A percentile compares a stretch with the other conserved stretches of the same genome.
phyloP scores from a whole-genome alignment of 139 green algal species.

The Marvania coccoides region DNA sequence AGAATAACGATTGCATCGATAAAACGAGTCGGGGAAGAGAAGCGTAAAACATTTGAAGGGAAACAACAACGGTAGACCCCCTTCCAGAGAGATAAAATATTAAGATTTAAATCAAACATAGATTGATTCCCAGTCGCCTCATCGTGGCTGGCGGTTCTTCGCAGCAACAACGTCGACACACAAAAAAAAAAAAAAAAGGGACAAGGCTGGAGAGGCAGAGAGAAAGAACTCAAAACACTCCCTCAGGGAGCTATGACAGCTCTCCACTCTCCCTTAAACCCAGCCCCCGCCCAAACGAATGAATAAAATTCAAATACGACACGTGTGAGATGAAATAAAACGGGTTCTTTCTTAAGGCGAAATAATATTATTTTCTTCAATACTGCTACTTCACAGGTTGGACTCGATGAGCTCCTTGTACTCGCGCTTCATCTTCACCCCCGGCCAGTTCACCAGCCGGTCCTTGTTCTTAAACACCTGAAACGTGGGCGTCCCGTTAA shows the following conservation, averaged over 20 bases:
- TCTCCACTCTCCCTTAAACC: too few relatives aligned
- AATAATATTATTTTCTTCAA: not conserved
- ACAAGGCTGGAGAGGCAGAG: not conserved
- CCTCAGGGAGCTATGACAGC: not conserved
- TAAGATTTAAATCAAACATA: too few relatives aligned
- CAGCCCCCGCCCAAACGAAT: too few relatives aligned
- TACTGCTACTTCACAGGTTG: not conserved
- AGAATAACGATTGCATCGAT: too few relatives aligned
- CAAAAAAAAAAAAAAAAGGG: not conserved
- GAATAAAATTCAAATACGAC: not conserved
- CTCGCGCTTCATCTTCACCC: conserved; percentile 91
- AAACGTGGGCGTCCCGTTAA: conserved; percentile 87
- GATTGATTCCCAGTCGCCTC: too few relatives aligned
- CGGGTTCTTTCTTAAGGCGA: not conserved
- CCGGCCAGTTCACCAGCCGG: conserved; percentile 57
- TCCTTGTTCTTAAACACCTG: conserved; percentile 89
- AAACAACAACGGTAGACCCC: too few relatives aligned
- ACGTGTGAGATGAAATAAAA: not conserved
- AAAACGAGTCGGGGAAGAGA: too few relatives aligned
- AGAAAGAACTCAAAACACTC: not conserved
- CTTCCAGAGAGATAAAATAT: too few relatives aligned
- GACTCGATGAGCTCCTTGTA: conserved; percentile 66
- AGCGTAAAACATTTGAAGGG: too few relatives aligned
- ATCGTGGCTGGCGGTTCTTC: too few relatives aligned
- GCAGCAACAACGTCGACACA: too few relatives aligned